Conservation (phyloP, 202 grass and related monocot species). For the Brachypodium distachyon region DNA sequence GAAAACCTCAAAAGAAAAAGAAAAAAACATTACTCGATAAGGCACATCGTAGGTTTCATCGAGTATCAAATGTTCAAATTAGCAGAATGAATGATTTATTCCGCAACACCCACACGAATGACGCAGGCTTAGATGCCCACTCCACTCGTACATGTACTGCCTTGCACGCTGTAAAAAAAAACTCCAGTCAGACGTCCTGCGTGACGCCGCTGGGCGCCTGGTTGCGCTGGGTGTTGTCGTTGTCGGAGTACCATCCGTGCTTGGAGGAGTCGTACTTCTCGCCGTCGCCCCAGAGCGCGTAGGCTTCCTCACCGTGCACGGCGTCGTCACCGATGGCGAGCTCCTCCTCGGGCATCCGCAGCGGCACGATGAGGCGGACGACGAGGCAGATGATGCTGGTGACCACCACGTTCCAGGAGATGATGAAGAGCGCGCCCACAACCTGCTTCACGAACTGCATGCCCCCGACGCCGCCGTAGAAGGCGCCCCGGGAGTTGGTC, state of each 20-base stretch:
- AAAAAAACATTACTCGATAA: too few species aligned
- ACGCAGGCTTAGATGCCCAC: background rate
- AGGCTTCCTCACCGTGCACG: conserved; percentile 91
- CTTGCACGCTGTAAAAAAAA: too few species aligned
- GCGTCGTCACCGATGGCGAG: conserved; percentile 86
- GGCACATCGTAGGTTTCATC: too few species aligned
- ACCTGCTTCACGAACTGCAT: conserved; percentile 59
- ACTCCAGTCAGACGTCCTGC: conserved; percentile 9
- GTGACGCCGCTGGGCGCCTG: conserved; percentile 37
- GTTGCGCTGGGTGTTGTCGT: background rate
- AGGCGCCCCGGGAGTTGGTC: conserved; percentile 54
- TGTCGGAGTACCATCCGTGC: background rate
- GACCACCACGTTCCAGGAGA: conserved; percentile 61
- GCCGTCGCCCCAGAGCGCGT: conserved; percentile 88
- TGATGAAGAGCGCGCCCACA: conserved; percentile 63
- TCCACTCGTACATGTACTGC: too few species aligned
- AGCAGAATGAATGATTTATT: background rate
- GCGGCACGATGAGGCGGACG: conserved; percentile 36
- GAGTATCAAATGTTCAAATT: too few species aligned
- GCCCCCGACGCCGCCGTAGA: conserved; percentile 62
- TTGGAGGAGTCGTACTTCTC: conserved; percentile 75
- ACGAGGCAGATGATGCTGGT: conserved; percentile 61
- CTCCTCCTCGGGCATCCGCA: conserved; percentile 79
- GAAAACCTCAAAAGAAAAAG: too few species aligned
- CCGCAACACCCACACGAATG: background rate